Evolutionary conservation across 2,329 filamentous ascomycete species (phyloP).

Genomic region (Aspergillus fructus): DNA sequence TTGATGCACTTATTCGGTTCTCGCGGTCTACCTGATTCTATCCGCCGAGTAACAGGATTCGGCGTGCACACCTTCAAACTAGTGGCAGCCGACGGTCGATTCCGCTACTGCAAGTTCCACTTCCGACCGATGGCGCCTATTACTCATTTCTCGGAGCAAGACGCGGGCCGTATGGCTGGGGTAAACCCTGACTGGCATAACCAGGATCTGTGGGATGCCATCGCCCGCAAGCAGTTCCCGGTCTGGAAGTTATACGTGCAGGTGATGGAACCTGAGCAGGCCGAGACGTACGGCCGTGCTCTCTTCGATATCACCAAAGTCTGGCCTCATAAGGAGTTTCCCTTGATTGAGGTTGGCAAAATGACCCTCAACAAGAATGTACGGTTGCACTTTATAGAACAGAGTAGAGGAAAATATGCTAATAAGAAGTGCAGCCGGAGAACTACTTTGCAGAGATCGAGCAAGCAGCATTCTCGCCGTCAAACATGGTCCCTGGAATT

Average conservation of each 20-base stretch:
- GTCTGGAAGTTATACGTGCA: constrained; percentile 58
- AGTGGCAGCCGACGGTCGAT: constrained; percentile 45
- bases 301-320: constrained; percentile 60
- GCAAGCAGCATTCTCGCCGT: constrained; percentile 67
- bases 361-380: background rate
- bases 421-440: constrained; percentile 22
- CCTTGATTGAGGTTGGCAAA: constrained; percentile 37
- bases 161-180: constrained; percentile 52
- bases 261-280: constrained; percentile 54
- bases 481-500: constrained; percentile 65
- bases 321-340: constrained; percentile 54
- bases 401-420: background rate
- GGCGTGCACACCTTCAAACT: constrained; percentile 35
- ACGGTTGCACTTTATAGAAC: background rate
- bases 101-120: constrained; percentile 62
- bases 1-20: constrained; percentile 63
- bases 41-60: constrained; percentile 56
- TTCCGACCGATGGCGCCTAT: constrained; percentile 57
- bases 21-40: constrained; percentile 50
- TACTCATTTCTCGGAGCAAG: constrained; percentile 51
- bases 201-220: constrained; percentile 62
- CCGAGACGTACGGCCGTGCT: constrained; percentile 48
- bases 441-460: constrained; percentile 73
- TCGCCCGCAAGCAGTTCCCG: constrained; percentile 57
- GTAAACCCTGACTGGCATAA: constrained; percentile 59